Percentiles rank a stretch among this genome's conserved stretches.
Conservation (phyloP, 768 basidiomycete genomes). For the Podaxis rugospora region DNA sequence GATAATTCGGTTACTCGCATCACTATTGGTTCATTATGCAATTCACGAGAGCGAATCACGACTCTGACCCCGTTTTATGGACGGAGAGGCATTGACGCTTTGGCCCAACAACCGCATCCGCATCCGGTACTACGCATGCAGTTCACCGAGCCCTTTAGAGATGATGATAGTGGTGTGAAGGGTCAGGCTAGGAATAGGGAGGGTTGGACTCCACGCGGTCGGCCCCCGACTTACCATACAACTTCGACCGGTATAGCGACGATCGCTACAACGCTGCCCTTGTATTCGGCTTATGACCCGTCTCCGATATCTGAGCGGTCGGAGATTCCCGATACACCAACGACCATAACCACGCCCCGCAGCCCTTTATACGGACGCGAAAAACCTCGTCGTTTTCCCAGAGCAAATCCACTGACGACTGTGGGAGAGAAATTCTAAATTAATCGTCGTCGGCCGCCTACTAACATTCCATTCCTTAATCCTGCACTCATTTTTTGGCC, state of each 20-base stretch:
- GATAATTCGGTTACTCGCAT: neutral
- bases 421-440: slow-evolving; percentile 1
- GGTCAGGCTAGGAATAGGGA: neutral
- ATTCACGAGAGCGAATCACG: neutral
- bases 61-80: neutral
- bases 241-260: neutral
- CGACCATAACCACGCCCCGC: neutral
- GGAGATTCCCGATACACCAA: neutral
- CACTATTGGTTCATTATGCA: neutral
- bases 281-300: neutral
- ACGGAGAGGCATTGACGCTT: neutral
- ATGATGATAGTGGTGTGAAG: neutral
- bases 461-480: neutral
- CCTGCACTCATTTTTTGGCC: neutral
- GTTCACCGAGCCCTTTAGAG: neutral
- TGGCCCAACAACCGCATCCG: neutral
- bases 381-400: neutral
- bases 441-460: too few species aligned
- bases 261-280: slow-evolving; percentile 2
- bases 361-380: neutral
- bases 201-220: neutral
- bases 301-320: slow-evolving; percentile 5
- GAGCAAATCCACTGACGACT: neutral
- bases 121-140: neutral
- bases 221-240: slow-evolving; percentile 4